Conservation (phyloP, 805 yeast species). For the Ogataea angusta region DNA sequence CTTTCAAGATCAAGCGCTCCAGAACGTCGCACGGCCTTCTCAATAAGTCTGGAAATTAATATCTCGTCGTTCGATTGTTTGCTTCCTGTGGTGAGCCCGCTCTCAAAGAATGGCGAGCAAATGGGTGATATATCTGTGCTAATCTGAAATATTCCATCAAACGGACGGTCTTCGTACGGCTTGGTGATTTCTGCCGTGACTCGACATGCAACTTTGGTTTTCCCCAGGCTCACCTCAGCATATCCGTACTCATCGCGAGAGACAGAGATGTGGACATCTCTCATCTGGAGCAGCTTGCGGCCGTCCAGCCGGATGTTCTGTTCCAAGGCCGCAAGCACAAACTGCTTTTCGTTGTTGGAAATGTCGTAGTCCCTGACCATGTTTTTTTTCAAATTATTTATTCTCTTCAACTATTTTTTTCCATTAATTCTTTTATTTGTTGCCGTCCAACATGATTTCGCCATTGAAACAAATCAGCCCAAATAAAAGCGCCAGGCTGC, state of each 20-base stretch:
- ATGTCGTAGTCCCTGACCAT: conserved; percentile 65
- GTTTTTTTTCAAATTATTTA: not conserved
- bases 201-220: conserved; percentile 66
- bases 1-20: conserved; percentile 89
- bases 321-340: conserved; percentile 60
- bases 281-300: conserved; percentile 57
- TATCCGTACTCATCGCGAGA: conserved; percentile 71
- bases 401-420: not conserved
- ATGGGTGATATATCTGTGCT: conserved; percentile 85
- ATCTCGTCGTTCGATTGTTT: conserved; percentile 74
- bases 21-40: conserved; percentile 87
- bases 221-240: conserved; percentile 74
- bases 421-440: not conserved
- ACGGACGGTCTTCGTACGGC: conserved; percentile 90
- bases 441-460: conserved; percentile 5
- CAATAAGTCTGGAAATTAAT: conserved; percentile 75
- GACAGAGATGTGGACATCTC: conserved; percentile 62
- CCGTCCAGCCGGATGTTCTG: conserved; percentile 67
- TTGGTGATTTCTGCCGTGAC: conserved; percentile 71
- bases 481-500: not conserved
- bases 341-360: conserved; percentile 60
- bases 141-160: conserved; percentile 84
- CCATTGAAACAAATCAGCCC: conserved; percentile 6
- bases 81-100: conserved; percentile 40
- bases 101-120: conserved; percentile 85